Evolutionary conservation across 495 filamentous ascomycete genomes (phyloP).

Genomic region (Penicillium coprophilum): DNA sequence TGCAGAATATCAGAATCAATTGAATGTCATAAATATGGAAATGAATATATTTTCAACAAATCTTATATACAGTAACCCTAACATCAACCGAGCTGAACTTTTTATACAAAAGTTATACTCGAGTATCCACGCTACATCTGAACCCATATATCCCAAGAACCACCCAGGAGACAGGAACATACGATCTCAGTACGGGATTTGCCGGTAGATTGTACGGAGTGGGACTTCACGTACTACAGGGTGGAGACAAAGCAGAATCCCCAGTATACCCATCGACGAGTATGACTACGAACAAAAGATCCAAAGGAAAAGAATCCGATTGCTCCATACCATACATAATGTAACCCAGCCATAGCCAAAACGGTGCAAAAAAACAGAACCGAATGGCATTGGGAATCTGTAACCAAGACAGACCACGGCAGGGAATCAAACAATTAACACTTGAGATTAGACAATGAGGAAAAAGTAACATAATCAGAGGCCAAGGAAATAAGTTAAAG

Average conservation of each 20-base stretch:
- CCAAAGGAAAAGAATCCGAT: constrained; percentile 8
- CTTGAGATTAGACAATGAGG: constrained; percentile 27
- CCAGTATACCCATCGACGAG: neutral
- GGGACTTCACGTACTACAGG: neutral
- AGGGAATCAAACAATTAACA: constrained; percentile 10
- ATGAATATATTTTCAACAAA: neutral
- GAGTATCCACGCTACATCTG: too few species aligned
- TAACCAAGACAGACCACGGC: constrained; percentile 6
- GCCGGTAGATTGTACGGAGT: neutral
- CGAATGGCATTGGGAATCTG: constrained; percentile 1
- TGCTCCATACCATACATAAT: constrained; percentile 15
- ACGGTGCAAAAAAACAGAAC: neutral
- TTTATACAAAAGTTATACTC: neutral
- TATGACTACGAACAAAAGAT: neutral
- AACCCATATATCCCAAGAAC: neutral
- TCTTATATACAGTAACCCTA: neutral
- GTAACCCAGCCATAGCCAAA: neutral
- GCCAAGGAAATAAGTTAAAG: constrained; percentile 20
- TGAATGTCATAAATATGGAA: neutral
- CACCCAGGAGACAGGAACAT: neutral
- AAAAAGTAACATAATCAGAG: constrained; percentile 19
- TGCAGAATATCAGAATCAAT: neutral
- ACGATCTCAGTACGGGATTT: neutral
- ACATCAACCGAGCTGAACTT: neutral
- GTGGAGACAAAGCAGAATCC: too few species aligned